phyloP scores from a whole-genome alignment of 192 early-diverging fungal species.

The Backusella mclennaniae region DNA sequence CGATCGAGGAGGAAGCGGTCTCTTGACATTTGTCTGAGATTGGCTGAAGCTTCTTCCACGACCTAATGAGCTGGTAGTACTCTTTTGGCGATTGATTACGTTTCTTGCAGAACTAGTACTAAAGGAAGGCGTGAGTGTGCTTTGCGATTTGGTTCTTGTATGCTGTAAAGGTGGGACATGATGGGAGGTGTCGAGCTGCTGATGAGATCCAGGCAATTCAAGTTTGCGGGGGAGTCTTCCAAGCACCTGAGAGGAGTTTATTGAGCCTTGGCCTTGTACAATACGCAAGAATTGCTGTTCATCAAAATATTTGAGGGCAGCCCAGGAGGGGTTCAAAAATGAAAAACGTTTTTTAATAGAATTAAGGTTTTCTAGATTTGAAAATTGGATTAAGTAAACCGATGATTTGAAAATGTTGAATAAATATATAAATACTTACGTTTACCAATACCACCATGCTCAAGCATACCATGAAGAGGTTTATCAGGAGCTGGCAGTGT shows the following conservation, averaged over 20 bases:
- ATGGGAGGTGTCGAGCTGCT: background rate
- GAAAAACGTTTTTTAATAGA: conserved; percentile 32
- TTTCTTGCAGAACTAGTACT: background rate
- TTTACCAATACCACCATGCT: conserved; percentile 37
- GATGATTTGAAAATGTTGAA: background rate
- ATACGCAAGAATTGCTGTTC: conserved; percentile 33
- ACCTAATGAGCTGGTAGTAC: background rate
- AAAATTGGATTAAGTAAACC: background rate
- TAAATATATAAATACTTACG: conserved; percentile 23
- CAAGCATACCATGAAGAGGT: conserved; percentile 33
- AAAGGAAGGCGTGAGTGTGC: background rate
- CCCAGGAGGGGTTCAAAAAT: conserved; percentile 37
- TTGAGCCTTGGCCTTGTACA: conserved; percentile 27
- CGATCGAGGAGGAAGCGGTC: background rate
- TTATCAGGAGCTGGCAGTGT: conserved; percentile 32
- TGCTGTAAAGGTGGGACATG: background rate
- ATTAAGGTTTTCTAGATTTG: conserved; percentile 27
- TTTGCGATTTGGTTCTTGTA: background rate
- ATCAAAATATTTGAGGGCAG: conserved; percentile 41
- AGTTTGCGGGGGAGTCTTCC: conserved; percentile 28
- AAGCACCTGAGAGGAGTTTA: conserved; percentile 13
- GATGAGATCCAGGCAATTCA: background rate
- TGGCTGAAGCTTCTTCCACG: background rate
- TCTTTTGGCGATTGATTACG: background rate
- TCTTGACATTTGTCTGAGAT: background rate